Evolutionary conservation across 768 basidiomycete genomes (phyloP).

Genomic region (Podaxis sp.): DNA sequence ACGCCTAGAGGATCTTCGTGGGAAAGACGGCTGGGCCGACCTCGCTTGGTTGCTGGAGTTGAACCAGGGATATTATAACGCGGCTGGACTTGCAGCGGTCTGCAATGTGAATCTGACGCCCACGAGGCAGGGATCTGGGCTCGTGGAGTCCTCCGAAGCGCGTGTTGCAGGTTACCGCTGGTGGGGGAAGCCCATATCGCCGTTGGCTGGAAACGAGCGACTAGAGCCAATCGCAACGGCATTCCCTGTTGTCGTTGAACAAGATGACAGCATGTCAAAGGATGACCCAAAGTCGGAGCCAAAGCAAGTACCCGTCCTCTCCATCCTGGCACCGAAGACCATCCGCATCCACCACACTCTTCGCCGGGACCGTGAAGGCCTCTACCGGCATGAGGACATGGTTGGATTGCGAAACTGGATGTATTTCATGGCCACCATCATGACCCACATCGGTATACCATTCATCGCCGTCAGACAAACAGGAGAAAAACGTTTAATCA

Average conservation of each 20-base stretch:
- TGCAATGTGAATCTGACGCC: background rate
- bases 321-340: background rate
- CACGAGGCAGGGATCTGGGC: no score
- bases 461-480: background rate
- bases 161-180: background rate
- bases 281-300: background rate
- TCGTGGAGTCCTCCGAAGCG: background rate
- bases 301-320: background rate
- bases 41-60: background rate
- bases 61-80: background rate
- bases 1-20: background rate
- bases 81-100: background rate
- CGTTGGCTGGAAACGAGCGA: background rate
- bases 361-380: background rate
- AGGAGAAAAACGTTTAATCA: background rate
- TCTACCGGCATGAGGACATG: slow-evolving; percentile 1
- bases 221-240: background rate
- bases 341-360: background rate
- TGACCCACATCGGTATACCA: background rate
- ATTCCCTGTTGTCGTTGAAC: background rate
- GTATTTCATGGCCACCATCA: background rate
- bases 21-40: background rate
- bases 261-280: background rate
- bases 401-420: background rate
- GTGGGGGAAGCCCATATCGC: background rate